phyloP scores from a whole-genome alignment of 495 filamentous ascomycete genomes.

The Penicillium alfredii region DNA sequence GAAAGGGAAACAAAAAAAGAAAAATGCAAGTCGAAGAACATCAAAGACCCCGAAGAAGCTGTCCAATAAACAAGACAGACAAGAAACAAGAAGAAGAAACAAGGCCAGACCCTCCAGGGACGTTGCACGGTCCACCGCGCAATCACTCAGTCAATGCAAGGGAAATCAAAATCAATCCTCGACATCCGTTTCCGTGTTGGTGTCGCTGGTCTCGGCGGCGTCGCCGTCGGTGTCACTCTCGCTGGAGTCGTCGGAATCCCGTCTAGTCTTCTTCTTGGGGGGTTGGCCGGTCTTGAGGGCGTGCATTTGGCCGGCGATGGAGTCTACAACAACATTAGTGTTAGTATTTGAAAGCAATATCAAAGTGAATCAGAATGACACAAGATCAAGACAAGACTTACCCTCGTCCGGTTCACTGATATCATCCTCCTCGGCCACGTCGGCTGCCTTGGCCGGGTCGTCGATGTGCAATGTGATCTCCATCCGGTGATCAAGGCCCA shows the following conservation, averaged over 20 bases:
- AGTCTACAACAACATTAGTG: slow-evolving; percentile 58
- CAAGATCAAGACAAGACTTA: slow-evolving; percentile 38
- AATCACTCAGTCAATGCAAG: slow-evolving; percentile 25
- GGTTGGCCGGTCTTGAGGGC: slow-evolving; percentile 69
- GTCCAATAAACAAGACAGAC: too few species aligned
- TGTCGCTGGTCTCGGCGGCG: slow-evolving; percentile 68
- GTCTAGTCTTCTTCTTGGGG: slow-evolving; percentile 53
- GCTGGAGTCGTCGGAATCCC: slow-evolving; percentile 53
- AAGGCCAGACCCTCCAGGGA: slow-evolving; percentile 1
- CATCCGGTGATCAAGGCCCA: slow-evolving; percentile 84
- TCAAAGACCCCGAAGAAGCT: too few species aligned
- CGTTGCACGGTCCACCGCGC: slow-evolving; percentile 8
- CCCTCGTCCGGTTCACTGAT: slow-evolving; percentile 98
- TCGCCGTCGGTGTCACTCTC: slow-evolving; percentile 90
- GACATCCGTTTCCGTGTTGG: slow-evolving; percentile 71
- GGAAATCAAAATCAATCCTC: slow-evolving; percentile 40
- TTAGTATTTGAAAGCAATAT: slow-evolving; percentile 22
- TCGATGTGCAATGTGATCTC: slow-evolving; percentile 87
- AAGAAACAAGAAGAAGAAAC: slow-evolving; percentile 6
- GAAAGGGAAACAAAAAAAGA: slow-evolving; percentile 1
- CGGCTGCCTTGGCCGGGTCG: slow-evolving; percentile 75
- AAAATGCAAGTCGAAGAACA: slow-evolving; percentile 12
- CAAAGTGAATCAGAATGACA: slow-evolving; percentile 1
- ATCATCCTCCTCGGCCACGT: slow-evolving; percentile 73
- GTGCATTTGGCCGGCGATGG: slow-evolving; percentile 91